A percentile compares a stretch with the other conserved stretches of the same genome.
phyloP scores from a whole-genome alignment of 441 rosid species.

The Macaranga tanarius region DNA sequence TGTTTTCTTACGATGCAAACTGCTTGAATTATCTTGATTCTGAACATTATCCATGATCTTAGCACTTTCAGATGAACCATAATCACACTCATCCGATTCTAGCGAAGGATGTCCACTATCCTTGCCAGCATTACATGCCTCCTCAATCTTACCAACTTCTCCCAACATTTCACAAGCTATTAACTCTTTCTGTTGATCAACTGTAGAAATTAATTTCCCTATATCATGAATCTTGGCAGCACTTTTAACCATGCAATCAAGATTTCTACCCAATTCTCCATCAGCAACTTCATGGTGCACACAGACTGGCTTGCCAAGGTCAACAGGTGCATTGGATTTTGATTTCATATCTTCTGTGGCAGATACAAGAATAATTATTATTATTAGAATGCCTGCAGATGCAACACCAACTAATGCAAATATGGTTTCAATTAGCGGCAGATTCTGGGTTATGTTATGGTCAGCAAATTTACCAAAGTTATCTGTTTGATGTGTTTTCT shows the following conservation, averaged over 20 bases:
- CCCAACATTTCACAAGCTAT: slow-evolving; percentile 36
- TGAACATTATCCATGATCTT: slow-evolving; percentile 32
- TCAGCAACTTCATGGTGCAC: slow-evolving; percentile 31
- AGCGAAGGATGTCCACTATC: slow-evolving; percentile 31
- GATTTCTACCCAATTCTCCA: slow-evolving; percentile 26
- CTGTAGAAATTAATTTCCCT: slow-evolving; percentile 28
- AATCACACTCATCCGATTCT: slow-evolving; percentile 40
- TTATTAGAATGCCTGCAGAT: slow-evolving; percentile 17
- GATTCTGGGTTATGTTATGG: neutral
- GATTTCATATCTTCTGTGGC: slow-evolving; percentile 34
- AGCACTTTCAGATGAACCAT: slow-evolving; percentile 58
- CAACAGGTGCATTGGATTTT: slow-evolving; percentile 30
- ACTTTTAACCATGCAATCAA: slow-evolving; percentile 18
- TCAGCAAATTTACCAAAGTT: slow-evolving; percentile 43
- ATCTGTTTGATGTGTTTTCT: slow-evolving; percentile 29
- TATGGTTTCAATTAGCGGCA: slow-evolving; percentile 19
- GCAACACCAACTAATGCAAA: slow-evolving; percentile 6
- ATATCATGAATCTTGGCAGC: slow-evolving; percentile 25
- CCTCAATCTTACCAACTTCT: slow-evolving; percentile 35
- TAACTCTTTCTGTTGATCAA: slow-evolving; percentile 30
- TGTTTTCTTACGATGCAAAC: slow-evolving; percentile 56
- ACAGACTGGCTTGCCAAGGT: slow-evolving; percentile 23
- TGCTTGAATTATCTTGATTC: slow-evolving; percentile 38
- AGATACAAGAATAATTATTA: slow-evolving; percentile 31
- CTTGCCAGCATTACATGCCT: slow-evolving; percentile 32